A percentile compares a stretch with the other conserved stretches of the same genome.
Conservation (phyloP, 495 filamentous ascomycete species). For the Neurospora sp. region DNA sequence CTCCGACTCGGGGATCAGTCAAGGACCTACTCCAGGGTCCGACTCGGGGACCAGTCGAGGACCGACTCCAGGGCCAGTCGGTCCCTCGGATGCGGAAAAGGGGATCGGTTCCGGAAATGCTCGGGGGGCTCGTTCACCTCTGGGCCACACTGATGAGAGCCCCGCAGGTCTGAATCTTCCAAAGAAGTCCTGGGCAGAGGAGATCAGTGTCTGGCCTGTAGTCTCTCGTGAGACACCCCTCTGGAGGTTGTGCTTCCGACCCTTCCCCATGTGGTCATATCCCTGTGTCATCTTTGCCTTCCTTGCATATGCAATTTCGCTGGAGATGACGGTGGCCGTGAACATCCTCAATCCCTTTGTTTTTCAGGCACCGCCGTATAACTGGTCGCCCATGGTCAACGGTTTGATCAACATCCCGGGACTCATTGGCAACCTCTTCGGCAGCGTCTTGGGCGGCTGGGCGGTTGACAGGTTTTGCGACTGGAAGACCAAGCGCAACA, state of each 20-base stretch:
- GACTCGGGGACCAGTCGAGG: neutral
- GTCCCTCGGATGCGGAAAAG: slow-evolving; percentile 1
- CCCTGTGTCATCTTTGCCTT: slow-evolving; percentile 33
- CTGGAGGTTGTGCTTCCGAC: slow-evolving; percentile 23
- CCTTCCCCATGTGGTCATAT: slow-evolving; percentile 30
- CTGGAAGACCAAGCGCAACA: slow-evolving; percentile 36
- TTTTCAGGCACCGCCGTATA: slow-evolving; percentile 55
- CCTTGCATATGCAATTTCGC: slow-evolving; percentile 31
- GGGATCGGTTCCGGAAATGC: neutral
- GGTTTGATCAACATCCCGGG: slow-evolving; percentile 44
- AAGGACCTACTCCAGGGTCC: neutral
- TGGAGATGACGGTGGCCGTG: slow-evolving; percentile 49
- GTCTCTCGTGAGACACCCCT: slow-evolving; percentile 13
- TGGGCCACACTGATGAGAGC: neutral
- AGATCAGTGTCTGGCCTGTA: slow-evolving; percentile 21
- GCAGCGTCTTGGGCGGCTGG: slow-evolving; percentile 30
- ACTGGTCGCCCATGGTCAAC: slow-evolving; percentile 45
- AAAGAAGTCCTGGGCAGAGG: slow-evolving; percentile 18
- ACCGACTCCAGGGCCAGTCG: neutral
- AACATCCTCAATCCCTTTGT: slow-evolving; percentile 57
- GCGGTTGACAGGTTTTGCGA: slow-evolving; percentile 37
- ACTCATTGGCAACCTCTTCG: slow-evolving; percentile 36
- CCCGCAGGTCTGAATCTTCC: neutral
- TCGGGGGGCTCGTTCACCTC: neutral
- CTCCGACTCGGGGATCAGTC: neutral